Evolutionary conservation across 2,329 filamentous ascomycete species (phyloP).

Genomic region (Thelonectria blattea): DNA sequence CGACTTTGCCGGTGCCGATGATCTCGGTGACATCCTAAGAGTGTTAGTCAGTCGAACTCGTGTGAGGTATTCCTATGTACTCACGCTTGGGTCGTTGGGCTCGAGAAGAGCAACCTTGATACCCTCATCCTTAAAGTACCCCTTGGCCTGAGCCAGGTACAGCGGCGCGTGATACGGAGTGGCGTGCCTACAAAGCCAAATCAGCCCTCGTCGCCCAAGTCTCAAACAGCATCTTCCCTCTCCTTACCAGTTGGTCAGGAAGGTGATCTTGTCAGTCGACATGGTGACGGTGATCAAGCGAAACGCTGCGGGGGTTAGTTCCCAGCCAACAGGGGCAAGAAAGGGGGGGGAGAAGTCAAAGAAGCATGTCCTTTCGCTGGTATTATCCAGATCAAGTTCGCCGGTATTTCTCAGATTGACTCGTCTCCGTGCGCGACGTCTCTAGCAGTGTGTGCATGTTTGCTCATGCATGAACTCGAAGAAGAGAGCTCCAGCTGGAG

Average conservation of each 20-base stretch:
- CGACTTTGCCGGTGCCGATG: slow-evolving; percentile 76
- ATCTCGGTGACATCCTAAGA: slow-evolving; percentile 78
- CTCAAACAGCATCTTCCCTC: slow-evolving; percentile 4
- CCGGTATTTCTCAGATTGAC: slow-evolving; percentile 77
- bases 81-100: slow-evolving; percentile 77
- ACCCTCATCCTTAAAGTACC: slow-evolving; percentile 76
- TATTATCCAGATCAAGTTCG: slow-evolving; percentile 88
- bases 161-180: slow-evolving; percentile 82
- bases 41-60: neutral
- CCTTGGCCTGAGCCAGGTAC: slow-evolving; percentile 77
- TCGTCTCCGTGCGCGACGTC: slow-evolving; percentile 32
- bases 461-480: neutral
- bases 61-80: slow-evolving; percentile 23
- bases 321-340: slow-evolving; percentile 40
- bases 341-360: slow-evolving; percentile 50
- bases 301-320: slow-evolving; percentile 56
- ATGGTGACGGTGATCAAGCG: slow-evolving; percentile 58
- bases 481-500: neutral
- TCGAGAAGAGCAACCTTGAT: slow-evolving; percentile 80
- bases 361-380: slow-evolving; percentile 89
- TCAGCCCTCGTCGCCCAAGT: slow-evolving; percentile 35
- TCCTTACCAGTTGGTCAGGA: slow-evolving; percentile 79
- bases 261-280: slow-evolving; percentile 85
- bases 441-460: neutral
- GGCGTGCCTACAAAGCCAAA: slow-evolving; percentile 66